Conservation (phyloP, 805 yeast genomes). For the Starmerella potacharoeniae region DNA sequence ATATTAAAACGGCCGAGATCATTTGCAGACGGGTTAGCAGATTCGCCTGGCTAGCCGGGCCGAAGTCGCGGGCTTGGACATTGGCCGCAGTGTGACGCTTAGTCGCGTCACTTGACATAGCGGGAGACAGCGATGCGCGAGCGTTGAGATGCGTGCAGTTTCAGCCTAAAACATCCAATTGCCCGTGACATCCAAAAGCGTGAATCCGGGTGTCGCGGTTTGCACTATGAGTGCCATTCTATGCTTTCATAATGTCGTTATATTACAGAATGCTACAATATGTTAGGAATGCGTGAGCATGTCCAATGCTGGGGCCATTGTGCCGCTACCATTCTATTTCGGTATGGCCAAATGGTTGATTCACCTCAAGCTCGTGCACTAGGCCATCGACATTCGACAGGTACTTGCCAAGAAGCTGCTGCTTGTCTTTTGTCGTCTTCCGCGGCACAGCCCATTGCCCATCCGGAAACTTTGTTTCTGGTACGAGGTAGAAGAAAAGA, state of each 20-base stretch:
- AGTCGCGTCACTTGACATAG: not conserved
- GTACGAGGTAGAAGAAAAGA: slow-evolving; percentile 54
- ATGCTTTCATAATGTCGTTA: too few species aligned
- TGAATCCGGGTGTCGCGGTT: too few species aligned
- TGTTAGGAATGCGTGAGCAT: too few species aligned
- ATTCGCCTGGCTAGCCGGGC: too few species aligned
- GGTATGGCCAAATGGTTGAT: slow-evolving; percentile 42
- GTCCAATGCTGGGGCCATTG: not conserved
- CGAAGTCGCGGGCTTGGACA: not conserved
- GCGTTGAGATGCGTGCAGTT: too few species aligned
- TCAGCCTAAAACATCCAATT: too few species aligned
- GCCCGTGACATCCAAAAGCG: too few species aligned
- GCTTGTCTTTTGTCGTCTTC: slow-evolving; percentile 37
- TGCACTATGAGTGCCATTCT: too few species aligned
- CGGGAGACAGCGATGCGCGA: too few species aligned
- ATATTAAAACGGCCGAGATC: slow-evolving; percentile 77
- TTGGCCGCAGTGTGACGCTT: not conserved
- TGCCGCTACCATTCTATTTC: slow-evolving; percentile 36
- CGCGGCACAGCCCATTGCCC: slow-evolving; percentile 25
- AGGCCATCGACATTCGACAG: slow-evolving; percentile 38
- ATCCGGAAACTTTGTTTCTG: slow-evolving; percentile 36
- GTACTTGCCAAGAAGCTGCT: slow-evolving; percentile 33
- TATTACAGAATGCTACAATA: too few species aligned
- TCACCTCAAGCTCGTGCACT: slow-evolving; percentile 36
- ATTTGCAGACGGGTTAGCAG: slow-evolving; percentile 30